These are phyloP conservation scores for Pestalotiopsis sp. DNA, from an alignment of 2,329 filamentous ascomycete species.

Conservation along the genomic window DNA sequence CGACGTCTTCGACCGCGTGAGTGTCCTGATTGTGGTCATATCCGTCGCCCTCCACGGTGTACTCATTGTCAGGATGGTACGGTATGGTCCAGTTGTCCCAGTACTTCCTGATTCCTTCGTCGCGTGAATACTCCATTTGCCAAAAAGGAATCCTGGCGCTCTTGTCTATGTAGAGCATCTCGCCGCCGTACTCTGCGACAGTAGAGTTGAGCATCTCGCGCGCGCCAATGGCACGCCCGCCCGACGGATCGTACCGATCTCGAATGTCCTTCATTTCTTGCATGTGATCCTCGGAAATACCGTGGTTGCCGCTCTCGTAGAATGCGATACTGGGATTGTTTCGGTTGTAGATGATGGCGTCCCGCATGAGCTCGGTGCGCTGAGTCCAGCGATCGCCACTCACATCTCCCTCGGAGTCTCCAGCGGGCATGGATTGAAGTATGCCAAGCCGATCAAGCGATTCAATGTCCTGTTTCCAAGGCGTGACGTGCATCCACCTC, in stretches of 20 bases:
- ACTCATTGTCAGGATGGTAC: neutral
- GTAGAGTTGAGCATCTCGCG: conserved; percentile 1
- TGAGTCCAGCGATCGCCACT: conserved; percentile 1
- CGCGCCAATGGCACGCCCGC: neutral
- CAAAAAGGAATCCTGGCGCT: neutral
- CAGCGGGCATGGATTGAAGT: conserved; percentile 3
- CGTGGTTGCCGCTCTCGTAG: conserved; percentile 3
- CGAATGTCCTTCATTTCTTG: conserved; percentile 8
- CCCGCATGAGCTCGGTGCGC: conserved; percentile 2
- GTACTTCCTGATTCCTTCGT: conserved; percentile 1
- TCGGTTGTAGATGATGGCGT: conserved; percentile 6
- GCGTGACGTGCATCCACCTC: conserved; percentile 7
- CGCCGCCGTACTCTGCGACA: neutral
- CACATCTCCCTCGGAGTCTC: neutral
- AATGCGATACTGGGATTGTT: conserved; percentile 1
- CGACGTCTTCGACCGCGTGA: neutral
- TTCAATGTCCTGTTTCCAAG: conserved; percentile 7
- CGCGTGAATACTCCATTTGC: conserved; percentile 7
- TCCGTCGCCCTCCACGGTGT: neutral
- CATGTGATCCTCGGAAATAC: conserved; percentile 3
- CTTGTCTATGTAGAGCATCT: conserved; percentile 7
- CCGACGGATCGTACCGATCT: neutral
- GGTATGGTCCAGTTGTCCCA: conserved; percentile 1
- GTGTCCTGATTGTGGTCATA: conserved; percentile 4
- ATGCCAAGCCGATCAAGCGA: conserved; percentile 5